Conservation (phyloP, 331 rosid species). For the Spiraea crenata region DNA sequence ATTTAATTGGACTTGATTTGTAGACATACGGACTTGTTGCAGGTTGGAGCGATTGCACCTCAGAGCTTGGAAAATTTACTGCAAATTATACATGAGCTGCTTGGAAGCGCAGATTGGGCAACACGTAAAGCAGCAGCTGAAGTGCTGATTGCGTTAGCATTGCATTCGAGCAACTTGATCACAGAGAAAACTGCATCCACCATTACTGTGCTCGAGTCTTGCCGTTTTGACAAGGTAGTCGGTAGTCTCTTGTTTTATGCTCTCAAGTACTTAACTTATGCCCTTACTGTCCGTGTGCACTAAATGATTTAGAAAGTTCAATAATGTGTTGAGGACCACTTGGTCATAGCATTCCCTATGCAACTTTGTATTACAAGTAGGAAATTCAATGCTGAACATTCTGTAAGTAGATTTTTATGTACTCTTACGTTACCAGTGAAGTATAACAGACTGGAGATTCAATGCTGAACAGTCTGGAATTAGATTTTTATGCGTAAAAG, state of each 20-base stretch:
- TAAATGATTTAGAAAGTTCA: neutral
- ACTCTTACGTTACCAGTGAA: too few species aligned
- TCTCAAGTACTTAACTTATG: slow-evolving; percentile 11
- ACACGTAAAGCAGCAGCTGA: slow-evolving; percentile 99
- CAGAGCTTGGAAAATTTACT: slow-evolving; percentile 80
- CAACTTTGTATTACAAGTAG: neutral
- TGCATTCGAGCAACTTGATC: slow-evolving; percentile 70
- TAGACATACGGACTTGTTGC: slow-evolving; percentile 29
- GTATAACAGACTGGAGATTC: neutral
- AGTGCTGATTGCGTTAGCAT: slow-evolving; percentile 60
- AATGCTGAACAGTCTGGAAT: neutral
- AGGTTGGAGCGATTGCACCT: slow-evolving; percentile 88
- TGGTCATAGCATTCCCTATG: neutral
- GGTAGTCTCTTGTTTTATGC: slow-evolving; percentile 52
- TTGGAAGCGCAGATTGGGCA: slow-evolving; percentile 86
- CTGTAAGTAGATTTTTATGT: neutral
- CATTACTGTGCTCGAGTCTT: slow-evolving; percentile 61
- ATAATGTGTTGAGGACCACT: neutral
- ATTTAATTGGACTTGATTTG: slow-evolving; percentile 10
- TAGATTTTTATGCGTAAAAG: neutral
- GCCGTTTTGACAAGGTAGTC: slow-evolving; percentile 92
- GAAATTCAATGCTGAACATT: neutral
- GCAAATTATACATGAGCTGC: slow-evolving; percentile 73
- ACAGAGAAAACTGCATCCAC: slow-evolving; percentile 61
- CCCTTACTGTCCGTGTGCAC: neutral